Evolutionary conservation across 2,329 filamentous ascomycete genomes (phyloP).

Genomic region (Fusarium sp.): DNA sequence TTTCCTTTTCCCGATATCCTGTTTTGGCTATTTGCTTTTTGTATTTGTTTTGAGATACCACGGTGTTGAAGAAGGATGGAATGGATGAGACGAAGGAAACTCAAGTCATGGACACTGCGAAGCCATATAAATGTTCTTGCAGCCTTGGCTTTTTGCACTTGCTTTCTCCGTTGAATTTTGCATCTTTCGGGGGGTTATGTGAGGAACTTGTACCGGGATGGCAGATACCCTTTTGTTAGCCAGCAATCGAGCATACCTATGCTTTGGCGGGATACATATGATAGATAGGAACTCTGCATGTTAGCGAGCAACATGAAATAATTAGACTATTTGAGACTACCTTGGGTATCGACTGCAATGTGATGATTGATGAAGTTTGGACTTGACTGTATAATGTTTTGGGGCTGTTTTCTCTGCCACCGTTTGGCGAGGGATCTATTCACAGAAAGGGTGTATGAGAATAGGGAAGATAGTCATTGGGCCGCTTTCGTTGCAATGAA

Average conservation of each 20-base stretch:
- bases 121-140: constrained; percentile 27
- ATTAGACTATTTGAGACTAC: constrained; percentile 34
- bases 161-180: constrained; percentile 34
- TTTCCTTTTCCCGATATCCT: constrained; percentile 21
- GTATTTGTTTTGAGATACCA: constrained; percentile 50
- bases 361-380: background rate
- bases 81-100: constrained; percentile 31
- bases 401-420: too few relatives aligned
- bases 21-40: constrained; percentile 18
- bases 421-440: too few relatives aligned
- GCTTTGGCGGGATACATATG: constrained; percentile 25
- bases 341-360: background rate
- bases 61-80: constrained; percentile 46
- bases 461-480: background rate
- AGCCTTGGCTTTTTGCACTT: constrained; percentile 27
- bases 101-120: constrained; percentile 26
- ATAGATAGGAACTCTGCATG: constrained; percentile 30
- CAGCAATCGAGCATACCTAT: constrained; percentile 17
- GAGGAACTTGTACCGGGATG: constrained; percentile 38
- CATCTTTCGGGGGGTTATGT: constrained; percentile 37
- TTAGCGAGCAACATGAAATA: constrained; percentile 32
- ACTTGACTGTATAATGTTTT: background rate
- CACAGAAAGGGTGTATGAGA: background rate
- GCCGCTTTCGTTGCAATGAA: background rate
- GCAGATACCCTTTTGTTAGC: constrained; percentile 41